Base-by-base conservation (phyloP, 2,329 filamentous ascomycete species). In the Fusarium burgessii region DNA sequence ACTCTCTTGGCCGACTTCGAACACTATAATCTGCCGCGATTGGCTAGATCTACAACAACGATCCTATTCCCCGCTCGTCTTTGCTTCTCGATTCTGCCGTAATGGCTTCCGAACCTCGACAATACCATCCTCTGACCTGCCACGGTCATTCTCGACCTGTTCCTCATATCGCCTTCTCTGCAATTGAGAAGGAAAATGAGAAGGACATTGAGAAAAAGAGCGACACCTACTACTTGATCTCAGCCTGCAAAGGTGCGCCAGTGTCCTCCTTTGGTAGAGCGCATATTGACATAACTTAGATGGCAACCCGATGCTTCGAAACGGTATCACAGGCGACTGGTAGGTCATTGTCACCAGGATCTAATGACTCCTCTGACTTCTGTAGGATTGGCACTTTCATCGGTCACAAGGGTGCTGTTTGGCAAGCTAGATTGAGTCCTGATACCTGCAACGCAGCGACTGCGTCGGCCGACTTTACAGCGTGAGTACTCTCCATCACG, bases 241-340 rank as follows among this genome's bases (percentile, higher is more conserved):
- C 95, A 29, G 94, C 95, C 73, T 96, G 94, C 86, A 97, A 97
- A 87, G 92, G 92, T 93, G 77, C 59, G 80, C 60, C 49, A 46
- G 45, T 68, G 45, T 66, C 36, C 40, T 58, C 46, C 65, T 69
- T 41, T 46, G 40, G 46, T 36, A 58, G 50, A 57, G 45, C 43
- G 55, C 61, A 60, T 64, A 66, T 74, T 79, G 61, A 80, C 70
- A 33, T 42, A 51, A 17, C 65, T 64, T 59, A 95, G 96, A 99
- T 85, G 95, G 95, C 78, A 98, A 98, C 80, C 96, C 96, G 54
- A 98, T 98, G 95, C 92, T 99, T 75, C 93, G 96, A 73, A 94
- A 98, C 83, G 96, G 96, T 70, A 89, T 97, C 68, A 99, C 95
- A 50, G 96, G 96, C 64, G 95, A 98, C 81, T 98, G 95, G 93